Base-by-base conservation (phyloP, 805 yeast genomes). In the Debaryomyces castellii region DNA sequence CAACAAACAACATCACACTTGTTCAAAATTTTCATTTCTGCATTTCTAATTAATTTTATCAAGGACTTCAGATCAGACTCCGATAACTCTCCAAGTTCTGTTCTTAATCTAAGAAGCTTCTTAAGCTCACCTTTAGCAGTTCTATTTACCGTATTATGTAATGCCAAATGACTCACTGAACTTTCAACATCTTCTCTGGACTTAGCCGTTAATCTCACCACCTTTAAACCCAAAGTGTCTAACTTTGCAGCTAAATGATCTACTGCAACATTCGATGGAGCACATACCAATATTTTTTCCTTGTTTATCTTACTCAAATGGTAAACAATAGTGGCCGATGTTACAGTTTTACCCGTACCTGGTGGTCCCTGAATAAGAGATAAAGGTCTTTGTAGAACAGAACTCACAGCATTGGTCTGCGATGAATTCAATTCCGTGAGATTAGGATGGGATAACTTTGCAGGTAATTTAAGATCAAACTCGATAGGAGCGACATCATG, bases 191-290 rank as follows among this genome's bases (percentile, higher is more conserved):
- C 94, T 64, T 89, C 97, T 49, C 96, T 74, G 35, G 86, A 76
- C 55, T 76, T 81, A 1, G 97, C 95, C 5, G 83, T 76, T 40
- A 91, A 55, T 55, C 97, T 76, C 12, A 88, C 87, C 28, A 89
- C 96, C 16, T 81, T 81, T 46, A 91, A 66, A 0, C 96, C 96
- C 23, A 89, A 63, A n/a, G 65, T 61, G 44, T 81, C 77, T 35
- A 91, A 71, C 55, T 90, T 86, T 8, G 76, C 77, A 2, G 96
- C 89, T 45, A 91, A 73, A 68, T 91, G 96, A 63, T 91, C 97
- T 25, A 89, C 96, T 0, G 97, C 97, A 41, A 91, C 92, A 64
- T 91, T 91, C 17, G 96, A 90, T 18, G 97, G 97, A 3, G 97
- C 97, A 73, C 96, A 89, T 2, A 90, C 97, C 34, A 91, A 73